Base-by-base conservation (phyloP, 177 flowering plant species). In the Vitis hybrid region DNA sequence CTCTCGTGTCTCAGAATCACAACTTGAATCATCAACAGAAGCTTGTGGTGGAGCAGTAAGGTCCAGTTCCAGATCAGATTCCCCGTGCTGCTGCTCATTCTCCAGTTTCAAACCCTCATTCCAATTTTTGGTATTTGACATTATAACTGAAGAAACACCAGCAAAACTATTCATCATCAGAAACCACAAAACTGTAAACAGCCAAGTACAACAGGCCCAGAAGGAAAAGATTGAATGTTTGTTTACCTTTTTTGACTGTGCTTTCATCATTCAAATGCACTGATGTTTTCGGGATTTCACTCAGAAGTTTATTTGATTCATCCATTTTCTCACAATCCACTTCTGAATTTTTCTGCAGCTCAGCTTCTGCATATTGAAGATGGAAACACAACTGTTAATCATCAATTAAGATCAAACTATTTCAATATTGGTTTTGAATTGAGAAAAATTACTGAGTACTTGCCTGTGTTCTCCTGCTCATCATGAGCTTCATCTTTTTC, bases 271-370 rank as follows among this genome's bases (percentile, higher is more conserved):
- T 16, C 39, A 54, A 26, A 34, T 66, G 61, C 26, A 45, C 22
- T 49, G 51, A 61, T 10, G 39, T 52, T 53, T 71, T 62, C n/a
- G 53, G 20, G 39, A 19, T 22, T 54, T 57, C 67, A 57, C 48
- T 63, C 66, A 62, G 9, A 31, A 14, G 29, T 9, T n/a, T 55
- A 53, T 48, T 16, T 20, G 63, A 67, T 52, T 18, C 62, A 16
- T 57, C 60, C 9, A 22, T 6, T 18, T 22, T 19, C 22, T 57
- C 11, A 10, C 31, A 57, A 14, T 16, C 56, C 60, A 8, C 60
- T 20, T 57, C 60, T 1, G 60, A 26, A 26, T 26, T 10, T 57
- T 57, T 57, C 26, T 57, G 60, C 18, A 57, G 6, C 16, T 57
- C 60, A 57, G 29, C 26, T 57, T 10, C 60, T 57, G 60, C 60